Evolutionary conservation across 2,329 filamentous ascomycete species (phyloP).

Genomic region (Exophiala dermatitidis): DNA sequence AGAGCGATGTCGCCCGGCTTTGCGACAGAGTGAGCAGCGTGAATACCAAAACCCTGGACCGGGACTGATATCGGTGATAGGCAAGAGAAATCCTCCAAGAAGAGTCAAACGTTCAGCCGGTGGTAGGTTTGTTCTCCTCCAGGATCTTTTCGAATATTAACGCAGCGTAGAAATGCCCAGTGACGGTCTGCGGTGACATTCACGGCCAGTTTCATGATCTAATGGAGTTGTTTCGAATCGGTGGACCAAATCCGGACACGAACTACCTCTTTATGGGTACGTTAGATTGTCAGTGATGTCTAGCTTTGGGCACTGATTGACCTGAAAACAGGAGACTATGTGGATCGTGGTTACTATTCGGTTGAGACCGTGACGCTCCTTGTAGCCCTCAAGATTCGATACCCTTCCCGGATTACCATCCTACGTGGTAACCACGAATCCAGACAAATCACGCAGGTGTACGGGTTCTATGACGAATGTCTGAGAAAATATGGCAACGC

Average conservation of each 20-base stretch:
- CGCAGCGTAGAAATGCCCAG: conserved; percentile 75
- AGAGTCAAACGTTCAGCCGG: conserved; percentile 97
- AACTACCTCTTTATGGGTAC: conserved; percentile 99
- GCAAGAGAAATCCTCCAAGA: conserved; percentile 94
- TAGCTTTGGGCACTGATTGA: conserved; percentile 2
- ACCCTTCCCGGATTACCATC: conserved; percentile 95
- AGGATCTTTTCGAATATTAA: conserved; percentile 9
- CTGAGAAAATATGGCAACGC: conserved; percentile 98
- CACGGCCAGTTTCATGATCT: conserved; percentile 98
- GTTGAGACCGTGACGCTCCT: conserved; percentile 96
- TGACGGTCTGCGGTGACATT: conserved; percentile 97
- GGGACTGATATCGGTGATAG: conserved; percentile 40
- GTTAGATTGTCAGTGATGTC: conserved; percentile 27
- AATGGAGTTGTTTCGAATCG: conserved; percentile 99
- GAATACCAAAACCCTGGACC: conserved; percentile 7
- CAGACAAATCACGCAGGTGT: conserved; percentile 97
- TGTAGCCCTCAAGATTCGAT: conserved; percentile 94
- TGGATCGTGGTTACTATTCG: conserved; percentile 97
- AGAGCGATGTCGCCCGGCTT: conserved; percentile 88
- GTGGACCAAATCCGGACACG: conserved; percentile 93
- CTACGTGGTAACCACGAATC: conserved; percentile 98
- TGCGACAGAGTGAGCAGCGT: conserved; percentile 78
- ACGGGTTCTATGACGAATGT: conserved; percentile 99
- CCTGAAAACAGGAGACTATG: conserved; percentile 72
- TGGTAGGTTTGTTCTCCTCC: conserved; percentile 53